These are phyloP conservation scores for Leccinum aurantiacum DNA, from an alignment of 768 basidiomycete species.

Conservation along the genomic window DNA sequence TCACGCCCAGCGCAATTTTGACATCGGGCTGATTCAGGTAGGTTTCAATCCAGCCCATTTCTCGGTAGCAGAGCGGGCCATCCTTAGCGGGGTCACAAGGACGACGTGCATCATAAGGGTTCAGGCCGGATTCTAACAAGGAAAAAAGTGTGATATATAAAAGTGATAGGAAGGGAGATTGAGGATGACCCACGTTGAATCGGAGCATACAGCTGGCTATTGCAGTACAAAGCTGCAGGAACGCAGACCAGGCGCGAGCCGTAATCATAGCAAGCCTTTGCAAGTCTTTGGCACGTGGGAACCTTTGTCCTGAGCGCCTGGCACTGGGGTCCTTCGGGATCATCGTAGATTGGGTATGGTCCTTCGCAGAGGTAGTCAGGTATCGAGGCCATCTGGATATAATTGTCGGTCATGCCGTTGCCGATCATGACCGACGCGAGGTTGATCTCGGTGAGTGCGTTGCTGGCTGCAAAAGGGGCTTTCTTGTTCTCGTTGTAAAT, in stretches of 20 bases:
- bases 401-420: slow-evolving; percentile 85
- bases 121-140: slow-evolving; percentile 62
- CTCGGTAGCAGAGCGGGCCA: slow-evolving; percentile 70
- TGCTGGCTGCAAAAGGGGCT: slow-evolving; percentile 39
- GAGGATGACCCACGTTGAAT: slow-evolving; percentile 56
- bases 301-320: slow-evolving; percentile 59
- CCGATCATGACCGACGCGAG: slow-evolving; percentile 82
- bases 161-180: not conserved
- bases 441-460: slow-evolving; percentile 63
- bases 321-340: slow-evolving; percentile 67
- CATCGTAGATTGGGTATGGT: slow-evolving; percentile 78
- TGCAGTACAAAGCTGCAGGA: slow-evolving; percentile 80
- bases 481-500: slow-evolving; percentile 79
- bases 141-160: slow-evolving; percentile 1
- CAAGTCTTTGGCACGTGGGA: slow-evolving; percentile 71
- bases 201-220: slow-evolving; percentile 66
- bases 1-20: slow-evolving; percentile 79
- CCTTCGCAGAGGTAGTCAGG: slow-evolving; percentile 84
- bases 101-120: slow-evolving; percentile 85
- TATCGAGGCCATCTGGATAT: slow-evolving; percentile 74
- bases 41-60: slow-evolving; percentile 85
- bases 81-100: slow-evolving; percentile 72
- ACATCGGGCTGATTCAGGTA: slow-evolving; percentile 80
- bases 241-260: slow-evolving; percentile 64
- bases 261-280: slow-evolving; percentile 67